Percentiles rank a stretch among this genome's conserved stretches.
Evolutionary conservation across 1,284 basidiomycete genomes (phyloP).

Genomic region (Tetrapyrgos nigripes): DNA sequence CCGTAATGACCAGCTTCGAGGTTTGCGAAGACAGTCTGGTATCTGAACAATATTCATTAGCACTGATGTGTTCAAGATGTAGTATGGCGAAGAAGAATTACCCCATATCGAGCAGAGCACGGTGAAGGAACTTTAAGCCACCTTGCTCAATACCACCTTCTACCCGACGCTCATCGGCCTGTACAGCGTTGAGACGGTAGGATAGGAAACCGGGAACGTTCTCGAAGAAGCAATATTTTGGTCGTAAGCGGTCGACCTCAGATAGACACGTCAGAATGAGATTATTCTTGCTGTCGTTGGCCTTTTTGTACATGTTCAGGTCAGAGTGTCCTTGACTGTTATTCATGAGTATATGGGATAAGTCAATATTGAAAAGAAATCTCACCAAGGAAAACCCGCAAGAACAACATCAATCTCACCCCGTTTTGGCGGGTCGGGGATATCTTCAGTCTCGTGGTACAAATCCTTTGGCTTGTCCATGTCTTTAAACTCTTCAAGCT

Average conservation of each 20-base stretch:
- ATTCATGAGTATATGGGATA: constrained; percentile 3
- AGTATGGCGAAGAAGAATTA: constrained; percentile 33
- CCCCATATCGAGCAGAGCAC: constrained; percentile 67
- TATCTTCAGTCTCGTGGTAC: constrained; percentile 36
- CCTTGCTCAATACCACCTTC: constrained; percentile 71
- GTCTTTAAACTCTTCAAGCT: constrained; percentile 38
- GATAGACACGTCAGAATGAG: constrained; percentile 65
- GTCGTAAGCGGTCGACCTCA: constrained; percentile 65
- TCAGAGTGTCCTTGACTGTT: constrained; percentile 60
- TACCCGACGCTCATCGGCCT: constrained; percentile 52
- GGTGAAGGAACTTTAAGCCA: constrained; percentile 67
- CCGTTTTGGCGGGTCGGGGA: constrained; percentile 53
- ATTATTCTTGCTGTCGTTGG: constrained; percentile 60
- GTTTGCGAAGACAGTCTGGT: constrained; percentile 68
- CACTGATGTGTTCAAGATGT: background rate
- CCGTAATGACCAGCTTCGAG: constrained; percentile 79
- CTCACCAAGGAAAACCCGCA: constrained; percentile 78
- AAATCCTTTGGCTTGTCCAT: constrained; percentile 41
- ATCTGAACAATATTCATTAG: constrained; percentile 45
- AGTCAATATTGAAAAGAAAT: background rate
- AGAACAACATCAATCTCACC: constrained; percentile 65
- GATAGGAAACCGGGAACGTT: constrained; percentile 75
- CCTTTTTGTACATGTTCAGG: constrained; percentile 61
- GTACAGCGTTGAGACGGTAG: constrained; percentile 58
- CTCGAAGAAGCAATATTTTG: constrained; percentile 70